Conservation (phyloP, 441 rosid species). For the Adansonia gregorii region DNA sequence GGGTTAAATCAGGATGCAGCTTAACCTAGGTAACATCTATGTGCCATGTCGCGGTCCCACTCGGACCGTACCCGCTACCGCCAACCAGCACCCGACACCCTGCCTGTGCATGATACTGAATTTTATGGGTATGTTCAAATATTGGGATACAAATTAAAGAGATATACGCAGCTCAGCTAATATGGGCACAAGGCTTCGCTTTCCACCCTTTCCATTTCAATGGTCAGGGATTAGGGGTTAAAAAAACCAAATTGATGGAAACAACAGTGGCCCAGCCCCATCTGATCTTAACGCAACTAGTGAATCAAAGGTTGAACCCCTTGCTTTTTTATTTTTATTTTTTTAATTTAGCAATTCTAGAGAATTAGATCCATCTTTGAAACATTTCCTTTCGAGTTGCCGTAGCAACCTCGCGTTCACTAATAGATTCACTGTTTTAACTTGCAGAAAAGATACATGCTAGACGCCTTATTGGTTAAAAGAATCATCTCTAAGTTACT, state of each 20-base stretch:
- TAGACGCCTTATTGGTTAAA: conserved; percentile 13
- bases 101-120: neutral
- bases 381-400: neutral
- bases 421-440: neutral
- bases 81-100: too few relatives aligned
- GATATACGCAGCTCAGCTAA: neutral
- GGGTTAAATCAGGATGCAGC: neutral
- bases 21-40: neutral
- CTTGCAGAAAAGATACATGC: neutral
- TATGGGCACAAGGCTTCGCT: neutral
- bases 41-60: too few relatives aligned
- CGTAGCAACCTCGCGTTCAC: neutral
- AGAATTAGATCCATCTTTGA: neutral
- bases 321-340: neutral
- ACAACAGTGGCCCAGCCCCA: neutral
- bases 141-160: neutral
- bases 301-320: neutral
- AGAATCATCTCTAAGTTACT: conserved; percentile 1
- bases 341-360: neutral
- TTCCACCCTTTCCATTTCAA: neutral
- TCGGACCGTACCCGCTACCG: too few relatives aligned
- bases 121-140: neutral
- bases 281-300: neutral
- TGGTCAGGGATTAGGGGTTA: neutral
- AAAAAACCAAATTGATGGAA: neutral